A percentile compares a stretch with the other conserved stretches of the same genome.
Evolutionary conservation across 2,329 filamentous ascomycete species (phyloP).

Genomic region (Stemphylium lycopersici): DNA sequence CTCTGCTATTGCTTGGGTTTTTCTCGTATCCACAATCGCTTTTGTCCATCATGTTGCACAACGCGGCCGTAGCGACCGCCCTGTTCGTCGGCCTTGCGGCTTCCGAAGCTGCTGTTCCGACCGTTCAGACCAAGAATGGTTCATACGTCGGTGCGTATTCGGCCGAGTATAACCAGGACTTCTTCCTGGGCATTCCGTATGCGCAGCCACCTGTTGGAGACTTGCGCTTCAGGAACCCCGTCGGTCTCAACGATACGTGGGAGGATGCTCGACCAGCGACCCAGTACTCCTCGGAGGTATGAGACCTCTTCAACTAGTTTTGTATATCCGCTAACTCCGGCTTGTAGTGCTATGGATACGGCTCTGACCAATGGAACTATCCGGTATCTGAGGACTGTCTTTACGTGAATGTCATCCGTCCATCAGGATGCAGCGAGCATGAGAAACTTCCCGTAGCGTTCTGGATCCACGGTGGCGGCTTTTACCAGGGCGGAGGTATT

Average conservation of each 20-base stretch:
- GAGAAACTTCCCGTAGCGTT: conserved; percentile 60
- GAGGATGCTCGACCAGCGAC: conserved; percentile 47
- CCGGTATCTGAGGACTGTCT: conserved; percentile 51
- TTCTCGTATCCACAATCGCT: neutral
- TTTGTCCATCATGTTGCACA: conserved; percentile 22
- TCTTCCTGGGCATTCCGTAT: conserved; percentile 59
- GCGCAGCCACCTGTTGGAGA: conserved; percentile 45
- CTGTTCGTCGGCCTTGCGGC: conserved; percentile 22
- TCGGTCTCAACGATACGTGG: conserved; percentile 53
- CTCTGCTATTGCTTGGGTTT: neutral
- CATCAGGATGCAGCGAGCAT: conserved; percentile 36
- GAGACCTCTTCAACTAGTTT: neutral
- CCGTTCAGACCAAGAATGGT: conserved; percentile 52
- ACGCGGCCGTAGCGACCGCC: conserved; percentile 14
- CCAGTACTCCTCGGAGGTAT: conserved; percentile 32
- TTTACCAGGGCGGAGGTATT: conserved; percentile 55
- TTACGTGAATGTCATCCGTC: conserved; percentile 60
- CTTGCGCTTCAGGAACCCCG: conserved; percentile 59
- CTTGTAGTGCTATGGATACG: conserved; percentile 47
- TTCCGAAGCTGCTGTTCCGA: conserved; percentile 31
- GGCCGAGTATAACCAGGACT: conserved; percentile 52
- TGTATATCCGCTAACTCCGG: conserved; percentile 8
- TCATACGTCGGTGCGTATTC: conserved; percentile 49
- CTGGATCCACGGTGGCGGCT: conserved; percentile 62
- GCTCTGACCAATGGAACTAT: conserved; percentile 49